Conservation (phyloP, 805 yeast species). For the Pichia rugopelliculosa region DNA sequence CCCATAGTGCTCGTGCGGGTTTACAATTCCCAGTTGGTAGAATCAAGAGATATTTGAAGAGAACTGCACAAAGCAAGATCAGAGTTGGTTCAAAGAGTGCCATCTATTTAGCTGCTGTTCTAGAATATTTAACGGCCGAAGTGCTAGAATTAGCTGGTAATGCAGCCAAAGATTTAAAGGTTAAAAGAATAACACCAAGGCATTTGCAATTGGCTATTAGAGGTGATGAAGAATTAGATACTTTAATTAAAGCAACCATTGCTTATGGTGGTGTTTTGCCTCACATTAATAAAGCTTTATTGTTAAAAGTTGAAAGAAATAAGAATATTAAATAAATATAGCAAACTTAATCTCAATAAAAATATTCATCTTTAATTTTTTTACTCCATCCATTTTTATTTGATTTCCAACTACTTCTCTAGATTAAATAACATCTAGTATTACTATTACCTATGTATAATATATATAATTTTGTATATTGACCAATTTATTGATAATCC, state of each 20-base stretch:
- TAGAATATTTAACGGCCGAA: conserved; percentile 95
- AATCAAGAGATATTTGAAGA: conserved; percentile 92
- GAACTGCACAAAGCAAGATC: conserved; percentile 68
- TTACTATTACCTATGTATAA: conserved; percentile 1
- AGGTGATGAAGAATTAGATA: conserved; percentile 96
- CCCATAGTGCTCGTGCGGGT: conserved; percentile 93
- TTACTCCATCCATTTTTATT: background rate
- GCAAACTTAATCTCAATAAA: background rate
- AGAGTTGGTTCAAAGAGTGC: conserved; percentile 78
- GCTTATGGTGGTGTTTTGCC: conserved; percentile 99
- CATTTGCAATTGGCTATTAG: conserved; percentile 95
- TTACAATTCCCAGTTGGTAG: conserved; percentile 98
- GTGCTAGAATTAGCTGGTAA: conserved; percentile 97
- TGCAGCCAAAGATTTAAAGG: conserved; percentile 93
- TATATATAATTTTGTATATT: conserved; percentile 2
- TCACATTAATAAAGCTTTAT: conserved; percentile 76
- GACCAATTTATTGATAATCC: background rate
- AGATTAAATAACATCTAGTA: background rate
- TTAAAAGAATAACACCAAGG: conserved; percentile 96
- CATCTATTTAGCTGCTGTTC: conserved; percentile 89
- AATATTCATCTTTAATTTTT: background rate
- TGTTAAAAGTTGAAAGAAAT: conserved; percentile 67
- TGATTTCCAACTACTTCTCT: background rate
- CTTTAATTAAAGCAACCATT: conserved; percentile 88
- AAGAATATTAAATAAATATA: conserved; percentile 19